Percentiles rank a stretch among this genome's conserved stretches.
Conservation (phyloP, 768 basidiomycete genomes). For the Crassisporium funariophilum region DNA sequence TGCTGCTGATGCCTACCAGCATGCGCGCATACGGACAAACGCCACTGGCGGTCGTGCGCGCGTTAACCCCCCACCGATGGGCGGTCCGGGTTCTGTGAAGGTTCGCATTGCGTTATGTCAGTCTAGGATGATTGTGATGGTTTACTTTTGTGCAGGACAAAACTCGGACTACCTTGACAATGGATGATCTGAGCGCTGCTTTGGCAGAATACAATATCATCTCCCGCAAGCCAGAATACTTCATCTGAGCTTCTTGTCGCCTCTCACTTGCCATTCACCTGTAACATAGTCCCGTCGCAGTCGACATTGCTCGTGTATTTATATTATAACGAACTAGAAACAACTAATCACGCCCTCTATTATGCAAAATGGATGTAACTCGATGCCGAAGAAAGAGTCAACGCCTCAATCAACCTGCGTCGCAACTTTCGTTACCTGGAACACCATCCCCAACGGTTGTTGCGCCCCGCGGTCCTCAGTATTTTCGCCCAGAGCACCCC, state of each 20-base stretch:
- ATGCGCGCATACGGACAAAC: constrained; percentile 93
- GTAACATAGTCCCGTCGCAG: not conserved
- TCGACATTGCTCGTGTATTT: not conserved
- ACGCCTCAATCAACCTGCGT: constrained; percentile 1
- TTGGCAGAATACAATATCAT: constrained; percentile 96
- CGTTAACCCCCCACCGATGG: constrained; percentile 55
- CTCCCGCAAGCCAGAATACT: constrained; percentile 92
- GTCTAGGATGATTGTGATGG: constrained; percentile 3
- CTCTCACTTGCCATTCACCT: not conserved
- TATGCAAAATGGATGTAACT: no score
- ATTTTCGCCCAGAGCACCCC: constrained; percentile 48
- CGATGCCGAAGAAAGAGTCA: no score
- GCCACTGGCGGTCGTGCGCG: constrained; percentile 74
- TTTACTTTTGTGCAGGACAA: constrained; percentile 59
- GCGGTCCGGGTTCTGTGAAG: constrained; percentile 65
- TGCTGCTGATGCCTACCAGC: constrained; percentile 94
- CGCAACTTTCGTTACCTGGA: constrained; percentile 20
- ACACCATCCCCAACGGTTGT: constrained; percentile 17
- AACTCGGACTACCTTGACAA: constrained; percentile 90
- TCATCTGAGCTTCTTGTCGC: constrained; percentile 49
- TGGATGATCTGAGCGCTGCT: constrained; percentile 95
- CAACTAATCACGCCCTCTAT: no score
- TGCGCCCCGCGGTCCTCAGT: constrained; percentile 22
- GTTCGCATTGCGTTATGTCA: constrained; percentile 30
- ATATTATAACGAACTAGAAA: no score